A percentile compares a stretch with the other conserved stretches of the same genome.
These are phyloP conservation scores for Hypoxylon trugodes DNA, from an alignment of 495 filamentous ascomycete species.

Conservation along the genomic window DNA sequence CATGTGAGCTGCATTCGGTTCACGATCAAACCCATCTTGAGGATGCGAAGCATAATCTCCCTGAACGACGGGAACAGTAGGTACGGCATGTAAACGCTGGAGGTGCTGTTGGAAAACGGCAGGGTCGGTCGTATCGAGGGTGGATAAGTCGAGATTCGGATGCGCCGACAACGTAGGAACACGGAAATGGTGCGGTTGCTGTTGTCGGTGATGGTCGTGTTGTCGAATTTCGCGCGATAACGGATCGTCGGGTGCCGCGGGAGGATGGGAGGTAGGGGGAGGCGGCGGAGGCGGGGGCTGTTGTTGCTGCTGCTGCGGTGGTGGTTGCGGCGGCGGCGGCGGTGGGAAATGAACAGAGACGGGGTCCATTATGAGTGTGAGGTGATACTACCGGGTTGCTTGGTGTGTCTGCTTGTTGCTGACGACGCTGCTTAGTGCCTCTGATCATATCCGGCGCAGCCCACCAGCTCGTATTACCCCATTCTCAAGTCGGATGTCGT, in stretches of 20 bases:
- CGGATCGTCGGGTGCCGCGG: constrained; percentile 12
- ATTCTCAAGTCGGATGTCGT: constrained; percentile 40
- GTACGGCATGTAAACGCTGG: constrained; percentile 48
- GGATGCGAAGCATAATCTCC: constrained; percentile 48
- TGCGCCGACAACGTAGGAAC: constrained; percentile 49
- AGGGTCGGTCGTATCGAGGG: constrained; percentile 45
- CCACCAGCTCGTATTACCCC: constrained; percentile 39
- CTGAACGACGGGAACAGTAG: constrained; percentile 47
- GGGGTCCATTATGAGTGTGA: constrained; percentile 45
- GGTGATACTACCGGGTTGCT: constrained; percentile 37
- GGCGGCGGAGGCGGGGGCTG: constrained; percentile 8
- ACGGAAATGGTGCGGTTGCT: constrained; percentile 38
- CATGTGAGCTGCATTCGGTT: constrained; percentile 40
- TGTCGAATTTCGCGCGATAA: constrained; percentile 36
- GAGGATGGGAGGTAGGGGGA: constrained; percentile 4
- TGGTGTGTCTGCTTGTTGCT: constrained; percentile 19
- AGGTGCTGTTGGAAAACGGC: constrained; percentile 50
- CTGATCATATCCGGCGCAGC: constrained; percentile 39
- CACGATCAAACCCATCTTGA: constrained; percentile 40
- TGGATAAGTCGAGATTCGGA: constrained; percentile 47
- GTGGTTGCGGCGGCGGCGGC: constrained; percentile 23
- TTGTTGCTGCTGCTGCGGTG: constrained; percentile 5
- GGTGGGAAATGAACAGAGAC: constrained; percentile 37
- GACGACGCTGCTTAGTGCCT: constrained; percentile 31
- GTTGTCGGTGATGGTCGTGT: constrained; percentile 32